A percentile compares a stretch with the other conserved stretches of the same genome.
phyloP scores from a whole-genome alignment of 352 stramenopile genomes.

The Phytopythium aichiense region DNA sequence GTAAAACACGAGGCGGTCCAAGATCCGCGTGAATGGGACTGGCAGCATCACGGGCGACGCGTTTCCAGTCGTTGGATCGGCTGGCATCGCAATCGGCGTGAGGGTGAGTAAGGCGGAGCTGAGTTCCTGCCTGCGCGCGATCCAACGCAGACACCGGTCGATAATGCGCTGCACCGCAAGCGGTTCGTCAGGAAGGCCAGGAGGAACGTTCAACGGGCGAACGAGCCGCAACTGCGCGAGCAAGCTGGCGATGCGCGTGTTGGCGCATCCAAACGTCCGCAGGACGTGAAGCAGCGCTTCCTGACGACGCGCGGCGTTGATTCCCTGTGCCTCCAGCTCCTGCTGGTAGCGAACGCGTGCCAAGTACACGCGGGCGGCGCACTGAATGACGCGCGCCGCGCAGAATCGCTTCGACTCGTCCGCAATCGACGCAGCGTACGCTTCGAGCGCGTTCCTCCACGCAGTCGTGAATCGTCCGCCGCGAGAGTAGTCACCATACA shows the following conservation, averaged over 20 bases:
- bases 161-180: slow-evolving; percentile 54
- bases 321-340: slow-evolving; percentile 63
- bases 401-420: slow-evolving; percentile 66
- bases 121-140: slow-evolving; percentile 52
- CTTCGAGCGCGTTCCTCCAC: slow-evolving; percentile 55
- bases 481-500: slow-evolving; percentile 23
- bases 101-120: slow-evolving; percentile 43
- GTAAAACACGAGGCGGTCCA: slow-evolving; percentile 66
- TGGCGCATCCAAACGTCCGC: slow-evolving; percentile 51
- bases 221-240: slow-evolving; percentile 70
- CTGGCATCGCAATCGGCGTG: slow-evolving; percentile 20
- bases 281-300: slow-evolving; percentile 45
- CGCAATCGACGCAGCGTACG: slow-evolving; percentile 57
- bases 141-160: slow-evolving; percentile 46
- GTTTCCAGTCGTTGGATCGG: background rate
- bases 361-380: slow-evolving; percentile 62
- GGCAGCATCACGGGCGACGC: slow-evolving; percentile 39
- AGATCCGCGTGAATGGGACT: slow-evolving; percentile 44
- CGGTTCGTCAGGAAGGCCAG: slow-evolving; percentile 47
- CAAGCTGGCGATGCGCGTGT: slow-evolving; percentile 63
- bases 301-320: slow-evolving; percentile 59
- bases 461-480: slow-evolving; percentile 31
- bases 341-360: slow-evolving; percentile 52
- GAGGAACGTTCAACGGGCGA: slow-evolving; percentile 41
- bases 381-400: slow-evolving; percentile 71